Percentiles rank a stretch among this genome's conserved stretches.
Evolutionary conservation across 805 yeast species (phyloP).

Genomic region (Candida nemodendra): DNA sequence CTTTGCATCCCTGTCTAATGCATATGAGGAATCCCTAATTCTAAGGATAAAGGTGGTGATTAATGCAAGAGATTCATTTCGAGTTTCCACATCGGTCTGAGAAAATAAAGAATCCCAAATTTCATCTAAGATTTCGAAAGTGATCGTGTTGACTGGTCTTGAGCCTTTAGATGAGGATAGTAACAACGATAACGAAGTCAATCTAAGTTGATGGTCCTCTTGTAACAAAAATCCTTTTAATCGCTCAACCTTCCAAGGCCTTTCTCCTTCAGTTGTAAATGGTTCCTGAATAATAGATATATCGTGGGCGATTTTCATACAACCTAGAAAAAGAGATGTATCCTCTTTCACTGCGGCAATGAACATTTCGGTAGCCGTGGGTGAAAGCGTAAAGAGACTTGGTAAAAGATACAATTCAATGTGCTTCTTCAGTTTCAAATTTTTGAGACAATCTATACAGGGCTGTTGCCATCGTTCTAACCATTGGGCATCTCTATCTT

Average conservation of each 20-base stretch:
- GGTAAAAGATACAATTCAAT: conserved; percentile 63
- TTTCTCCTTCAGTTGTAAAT: conserved; percentile 33
- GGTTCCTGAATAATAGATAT: conserved; percentile 52
- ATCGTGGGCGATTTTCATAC: conserved; percentile 64
- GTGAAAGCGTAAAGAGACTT: conserved; percentile 53
- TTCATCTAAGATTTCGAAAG: conserved; percentile 43
- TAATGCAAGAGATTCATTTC: conserved; percentile 64
- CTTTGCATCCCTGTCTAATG: conserved; percentile 49
- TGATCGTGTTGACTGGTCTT: conserved; percentile 45
- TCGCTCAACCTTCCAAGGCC: conserved; percentile 23
- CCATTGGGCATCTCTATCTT: conserved; percentile 41
- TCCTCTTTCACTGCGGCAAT: conserved; percentile 25
- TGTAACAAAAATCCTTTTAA: conserved; percentile 42
- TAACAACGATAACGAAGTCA: conserved; percentile 59
- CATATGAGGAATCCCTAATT: conserved; percentile 66
- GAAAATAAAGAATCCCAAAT: conserved; percentile 51
- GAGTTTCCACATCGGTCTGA: conserved; percentile 65
- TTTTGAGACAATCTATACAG: conserved; percentile 36
- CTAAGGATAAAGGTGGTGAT: conserved; percentile 63
- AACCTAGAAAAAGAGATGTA: conserved; percentile 46
- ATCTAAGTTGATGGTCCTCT: conserved; percentile 38
- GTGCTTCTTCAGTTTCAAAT: conserved; percentile 39
- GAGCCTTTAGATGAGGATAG: conserved; percentile 64
- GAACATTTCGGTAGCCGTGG: conserved; percentile 34
- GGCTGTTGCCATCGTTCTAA: conserved; percentile 47